Evolutionary conservation across 2,329 filamentous ascomycete species (phyloP).

Genomic region (Xenosphaeropsis pyriputrescens): DNA sequence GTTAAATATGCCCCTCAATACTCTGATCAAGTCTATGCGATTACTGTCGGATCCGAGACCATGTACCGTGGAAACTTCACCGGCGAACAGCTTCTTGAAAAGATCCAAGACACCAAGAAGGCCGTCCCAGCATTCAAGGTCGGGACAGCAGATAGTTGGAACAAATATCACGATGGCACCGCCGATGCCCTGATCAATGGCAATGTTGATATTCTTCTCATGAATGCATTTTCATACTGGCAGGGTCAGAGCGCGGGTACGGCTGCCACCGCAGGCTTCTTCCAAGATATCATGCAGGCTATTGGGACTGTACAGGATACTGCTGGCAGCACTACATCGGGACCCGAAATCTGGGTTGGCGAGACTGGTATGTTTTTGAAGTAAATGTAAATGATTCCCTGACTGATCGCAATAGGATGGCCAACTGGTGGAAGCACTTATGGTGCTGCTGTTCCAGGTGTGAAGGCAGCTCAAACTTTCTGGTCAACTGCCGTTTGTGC

Average conservation of each 20-base stretch:
- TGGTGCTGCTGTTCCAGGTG: constrained; percentile 41
- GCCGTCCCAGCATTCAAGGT: constrained; percentile 38
- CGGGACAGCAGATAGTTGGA: constrained; percentile 60
- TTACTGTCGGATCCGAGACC: constrained; percentile 57
- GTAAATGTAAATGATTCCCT: neutral
- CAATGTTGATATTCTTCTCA: constrained; percentile 39
- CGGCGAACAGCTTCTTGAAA: constrained; percentile 38
- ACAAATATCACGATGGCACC: constrained; percentile 55
- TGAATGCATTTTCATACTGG: constrained; percentile 63
- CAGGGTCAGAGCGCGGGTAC: constrained; percentile 44
- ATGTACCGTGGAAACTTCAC: constrained; percentile 57
- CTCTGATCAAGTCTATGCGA: constrained; percentile 46
- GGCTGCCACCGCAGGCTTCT: constrained; percentile 38
- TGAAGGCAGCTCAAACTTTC: constrained; percentile 41
- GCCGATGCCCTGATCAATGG: constrained; percentile 45
- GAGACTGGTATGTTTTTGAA: constrained; percentile 34
- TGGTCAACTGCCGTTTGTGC: constrained; percentile 48
- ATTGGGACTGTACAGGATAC: constrained; percentile 45
- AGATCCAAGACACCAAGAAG: constrained; percentile 46
- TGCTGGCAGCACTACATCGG: constrained; percentile 31
- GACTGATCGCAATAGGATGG: constrained; percentile 27
- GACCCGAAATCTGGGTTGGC: constrained; percentile 52
- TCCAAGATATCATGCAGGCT: constrained; percentile 52
- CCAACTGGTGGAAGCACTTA: constrained; percentile 50
- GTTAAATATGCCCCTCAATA: constrained; percentile 30